Evolutionary conservation across 2,329 filamentous ascomycete species (phyloP).

Genomic region (Thielaviopsis ethacetica): DNA sequence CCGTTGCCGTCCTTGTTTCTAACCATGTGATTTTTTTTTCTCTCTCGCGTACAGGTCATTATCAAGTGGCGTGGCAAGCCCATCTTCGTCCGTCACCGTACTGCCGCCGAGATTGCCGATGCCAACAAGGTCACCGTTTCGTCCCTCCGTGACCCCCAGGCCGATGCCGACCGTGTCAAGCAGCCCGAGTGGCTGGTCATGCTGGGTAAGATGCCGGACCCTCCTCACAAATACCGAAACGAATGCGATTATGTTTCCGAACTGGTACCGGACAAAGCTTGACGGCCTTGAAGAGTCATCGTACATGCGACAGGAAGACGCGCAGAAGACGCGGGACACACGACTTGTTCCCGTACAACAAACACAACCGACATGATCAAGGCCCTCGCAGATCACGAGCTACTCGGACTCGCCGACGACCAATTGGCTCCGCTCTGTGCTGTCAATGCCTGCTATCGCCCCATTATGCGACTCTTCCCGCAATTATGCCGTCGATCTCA

Average conservation of each 20-base stretch:
- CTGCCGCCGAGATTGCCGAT: conserved; percentile 79
- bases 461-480: neutral
- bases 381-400: neutral
- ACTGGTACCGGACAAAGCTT: neutral
- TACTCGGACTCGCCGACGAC: neutral
- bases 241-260: neutral
- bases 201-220: conserved; percentile 49
- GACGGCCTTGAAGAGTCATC: neutral
- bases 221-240: neutral
- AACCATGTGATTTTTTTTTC: neutral
- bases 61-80: conserved; percentile 99
- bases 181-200: conserved; percentile 98
- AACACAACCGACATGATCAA: neutral
- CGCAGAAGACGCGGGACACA: neutral
- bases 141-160: conserved; percentile 75
- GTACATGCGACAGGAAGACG: neutral
- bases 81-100: conserved; percentile 98
- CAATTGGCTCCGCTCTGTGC: neutral
- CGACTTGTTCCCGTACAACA: no score
- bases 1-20: neutral
- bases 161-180: conserved; percentile 86
- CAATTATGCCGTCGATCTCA: neutral
- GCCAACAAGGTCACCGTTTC: conserved; percentile 78
- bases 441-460: neutral
- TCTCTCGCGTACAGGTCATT: conserved; percentile 49